Base-by-base conservation (phyloP, 73 alveolate genomes). In the Vitrella brassicaformis region DNA sequence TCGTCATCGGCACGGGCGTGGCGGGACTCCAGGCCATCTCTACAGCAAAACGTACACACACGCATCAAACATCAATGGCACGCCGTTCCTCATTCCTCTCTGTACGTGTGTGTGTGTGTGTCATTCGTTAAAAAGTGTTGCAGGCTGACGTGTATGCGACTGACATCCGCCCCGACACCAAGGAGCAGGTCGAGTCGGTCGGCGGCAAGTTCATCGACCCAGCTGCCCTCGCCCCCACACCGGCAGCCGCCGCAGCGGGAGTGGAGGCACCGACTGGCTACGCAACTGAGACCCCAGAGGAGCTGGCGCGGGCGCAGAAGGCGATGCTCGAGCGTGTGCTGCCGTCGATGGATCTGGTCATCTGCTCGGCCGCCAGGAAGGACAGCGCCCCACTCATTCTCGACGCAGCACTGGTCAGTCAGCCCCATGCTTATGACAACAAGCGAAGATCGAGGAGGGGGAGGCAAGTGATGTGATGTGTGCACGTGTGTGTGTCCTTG, bases 1-100 rank as follows among this genome's bases (percentile, higher is more conserved):
- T 83, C 67, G 86, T 83, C 7, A 83, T 83, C 68, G 90, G 87
- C 30, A 86, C 82, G 46, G 87, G 90, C 28, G 90, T 83, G 26
- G 90, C 90, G n/a, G 90, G 90, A 27, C 79, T 83, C 26, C 79
- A 85, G 29, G 82, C 90, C 28, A 71, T 74, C 47, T 86, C 79
- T 18, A 83, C 90, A 0, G 90, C 90, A 10, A 83, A 83, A 47
- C 47, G 70, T 31, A 67, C n/a, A n/a, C n/a, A n/a, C n/a, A n/a
- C n/a, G n/a, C n/a, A n/a, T n/a, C n/a, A n/a, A n/a, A n/a, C n/a
- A n/a, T n/a, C n/a, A n/a, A n/a, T n/a, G n/a, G n/a, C n/a, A n/a
- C n/a, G n/a, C n/a, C n/a, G n/a, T n/a, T n/a, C n/a, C n/a, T n/a
- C n/a, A n/a, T n/a, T n/a, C n/a, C n/a, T n/a, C n/a, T n/a, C n/a